phyloP scores from a whole-genome alignment of 2,329 filamentous ascomycete species.

The Hansfordia pulvinata region DNA sequence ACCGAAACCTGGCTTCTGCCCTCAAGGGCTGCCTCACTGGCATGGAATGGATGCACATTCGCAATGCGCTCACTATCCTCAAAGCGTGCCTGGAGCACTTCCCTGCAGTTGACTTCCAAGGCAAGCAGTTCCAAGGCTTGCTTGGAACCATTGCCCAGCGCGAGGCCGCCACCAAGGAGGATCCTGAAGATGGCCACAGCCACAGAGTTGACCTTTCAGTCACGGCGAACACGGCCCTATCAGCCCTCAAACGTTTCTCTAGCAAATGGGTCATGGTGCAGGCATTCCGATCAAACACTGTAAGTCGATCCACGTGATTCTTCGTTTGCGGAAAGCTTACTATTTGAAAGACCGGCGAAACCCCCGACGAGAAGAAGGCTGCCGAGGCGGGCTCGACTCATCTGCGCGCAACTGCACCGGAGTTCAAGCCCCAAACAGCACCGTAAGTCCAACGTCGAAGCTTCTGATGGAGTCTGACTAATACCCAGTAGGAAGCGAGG shows the following conservation, averaged over 20 bases:
- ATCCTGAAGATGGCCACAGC: constrained; percentile 35
- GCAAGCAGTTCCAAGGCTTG: constrained; percentile 48
- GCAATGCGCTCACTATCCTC: constrained; percentile 84
- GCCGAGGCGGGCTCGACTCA: constrained; percentile 23
- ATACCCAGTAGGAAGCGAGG: too few species aligned
- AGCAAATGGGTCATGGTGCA: constrained; percentile 62
- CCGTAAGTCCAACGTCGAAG: constrained; percentile 8
- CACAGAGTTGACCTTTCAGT: constrained; percentile 63
- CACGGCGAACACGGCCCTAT: constrained; percentile 57
- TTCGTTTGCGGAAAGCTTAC: constrained; percentile 7
- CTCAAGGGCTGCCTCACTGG: constrained; percentile 71
- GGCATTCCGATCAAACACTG: constrained; percentile 53
- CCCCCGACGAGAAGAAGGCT: constrained; percentile 21
- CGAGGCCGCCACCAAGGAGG: constrained; percentile 36
- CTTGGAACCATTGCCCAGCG: constrained; percentile 53
- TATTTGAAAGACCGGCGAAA: constrained; percentile 27
- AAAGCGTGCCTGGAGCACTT: constrained; percentile 72
- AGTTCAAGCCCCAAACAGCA: constrained; percentile 44
- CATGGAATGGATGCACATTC: constrained; percentile 93
- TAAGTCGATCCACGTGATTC: constrained; percentile 23
- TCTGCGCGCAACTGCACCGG: constrained; percentile 44
- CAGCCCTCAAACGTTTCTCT: constrained; percentile 53
- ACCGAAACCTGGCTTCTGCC: constrained; percentile 65
- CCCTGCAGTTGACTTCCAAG: constrained; percentile 84
- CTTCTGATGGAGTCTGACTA: constrained; percentile 2